These are phyloP conservation scores for Phalaenopsis hybrid DNA, from an alignment of 116 monocot genomes.

Conservation along the genomic window DNA sequence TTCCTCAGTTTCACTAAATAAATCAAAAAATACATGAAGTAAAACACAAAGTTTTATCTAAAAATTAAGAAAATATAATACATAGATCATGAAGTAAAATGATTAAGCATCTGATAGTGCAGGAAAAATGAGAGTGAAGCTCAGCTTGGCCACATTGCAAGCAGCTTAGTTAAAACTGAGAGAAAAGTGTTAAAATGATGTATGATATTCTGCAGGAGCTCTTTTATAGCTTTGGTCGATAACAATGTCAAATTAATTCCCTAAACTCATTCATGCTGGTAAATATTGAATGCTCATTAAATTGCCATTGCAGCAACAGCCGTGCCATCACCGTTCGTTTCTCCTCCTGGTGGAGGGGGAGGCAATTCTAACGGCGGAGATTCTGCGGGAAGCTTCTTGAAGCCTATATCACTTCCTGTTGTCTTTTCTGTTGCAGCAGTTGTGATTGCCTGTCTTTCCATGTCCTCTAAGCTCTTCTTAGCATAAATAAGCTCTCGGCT, in stretches of 20 bases:
- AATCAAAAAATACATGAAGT: no score
- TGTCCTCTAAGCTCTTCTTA: not conserved
- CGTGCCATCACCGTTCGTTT: not conserved
- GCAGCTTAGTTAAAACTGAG: no score
- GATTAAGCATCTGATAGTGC: no score
- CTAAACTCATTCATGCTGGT: not conserved
- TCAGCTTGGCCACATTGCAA: no score
- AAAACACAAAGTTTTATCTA: no score
- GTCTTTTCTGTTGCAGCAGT: not conserved
- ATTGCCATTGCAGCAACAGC: not conserved
- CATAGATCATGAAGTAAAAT: no score
- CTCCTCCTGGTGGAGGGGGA: not conserved
- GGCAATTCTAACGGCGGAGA: conserved; percentile 2
- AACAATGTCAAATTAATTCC: not conserved
- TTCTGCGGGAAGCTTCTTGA: not conserved
- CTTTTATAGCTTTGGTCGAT: no score
- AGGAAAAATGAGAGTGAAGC: no score
- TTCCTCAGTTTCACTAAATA: no score
- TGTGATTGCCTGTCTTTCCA: not conserved
- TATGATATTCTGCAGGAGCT: no score
- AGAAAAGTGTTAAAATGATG: no score
- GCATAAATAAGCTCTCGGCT: not conserved
- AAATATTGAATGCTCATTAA: not conserved
- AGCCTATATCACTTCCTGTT: not conserved
- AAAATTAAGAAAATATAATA: no score